phyloP scores from a whole-genome alignment of 495 filamentous ascomycete species.

The Podospora tetraspora region DNA sequence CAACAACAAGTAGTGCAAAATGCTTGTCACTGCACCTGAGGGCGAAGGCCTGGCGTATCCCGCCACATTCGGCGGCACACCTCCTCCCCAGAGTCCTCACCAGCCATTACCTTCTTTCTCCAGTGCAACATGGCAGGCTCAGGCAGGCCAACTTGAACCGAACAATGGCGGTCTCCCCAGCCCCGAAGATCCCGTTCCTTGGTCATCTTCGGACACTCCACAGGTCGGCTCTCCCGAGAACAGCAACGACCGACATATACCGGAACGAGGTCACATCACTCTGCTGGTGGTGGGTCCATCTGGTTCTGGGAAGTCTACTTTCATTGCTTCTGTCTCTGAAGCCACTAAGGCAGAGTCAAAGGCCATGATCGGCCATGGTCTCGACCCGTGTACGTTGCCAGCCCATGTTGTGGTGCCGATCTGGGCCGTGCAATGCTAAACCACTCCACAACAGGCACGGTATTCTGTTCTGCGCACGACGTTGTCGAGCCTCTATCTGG shows the following conservation, averaged over 20 bases:
- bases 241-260: background rate
- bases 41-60: too few species aligned
- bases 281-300: slow-evolving; percentile 8
- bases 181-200: too few species aligned
- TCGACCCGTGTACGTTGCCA: slow-evolving; percentile 1
- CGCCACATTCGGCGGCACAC: too few species aligned
- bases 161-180: too few species aligned
- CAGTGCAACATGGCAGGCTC: too few species aligned
- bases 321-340: background rate
- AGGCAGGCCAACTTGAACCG: too few species aligned
- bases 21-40: too few species aligned
- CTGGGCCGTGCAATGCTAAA: background rate
- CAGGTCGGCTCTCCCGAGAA: background rate
- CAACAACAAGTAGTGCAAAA: too few species aligned
- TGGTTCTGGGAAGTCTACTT: slow-evolving; percentile 8
- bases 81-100: too few species aligned
- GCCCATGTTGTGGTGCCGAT: background rate
- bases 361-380: background rate
- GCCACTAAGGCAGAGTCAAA: background rate
- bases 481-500: background rate
- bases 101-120: too few species aligned
- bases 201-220: too few species aligned
- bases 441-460: background rate
- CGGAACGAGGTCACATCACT: too few species aligned
- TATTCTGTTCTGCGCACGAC: background rate